Evolutionary conservation across 2,329 filamentous ascomycete species (phyloP).

Genomic region (Phaeosphaeriaceae sp.): DNA sequence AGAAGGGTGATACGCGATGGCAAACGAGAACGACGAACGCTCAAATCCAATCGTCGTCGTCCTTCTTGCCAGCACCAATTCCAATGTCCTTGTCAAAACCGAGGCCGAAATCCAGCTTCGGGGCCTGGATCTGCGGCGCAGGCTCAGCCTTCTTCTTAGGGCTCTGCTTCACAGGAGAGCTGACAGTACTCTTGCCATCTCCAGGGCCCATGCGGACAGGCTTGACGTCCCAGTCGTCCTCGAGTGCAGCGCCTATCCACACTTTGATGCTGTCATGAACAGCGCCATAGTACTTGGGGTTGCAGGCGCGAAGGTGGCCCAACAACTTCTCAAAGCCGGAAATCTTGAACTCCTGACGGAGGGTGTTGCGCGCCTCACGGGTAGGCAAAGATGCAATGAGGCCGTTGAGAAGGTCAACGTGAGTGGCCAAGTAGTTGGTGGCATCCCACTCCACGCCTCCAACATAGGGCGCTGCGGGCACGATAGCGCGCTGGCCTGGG

Average conservation of each 20-base stretch:
- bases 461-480: slow-evolving; percentile 93
- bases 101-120: slow-evolving; percentile 46
- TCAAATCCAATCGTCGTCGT: slow-evolving; percentile 46
- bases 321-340: slow-evolving; percentile 93
- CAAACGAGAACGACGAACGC: neutral
- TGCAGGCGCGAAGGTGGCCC: slow-evolving; percentile 85
- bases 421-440: slow-evolving; percentile 92
- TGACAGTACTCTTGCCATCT: slow-evolving; percentile 42
- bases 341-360: slow-evolving; percentile 79
- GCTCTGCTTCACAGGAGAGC: slow-evolving; percentile 46
- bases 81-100: slow-evolving; percentile 41
- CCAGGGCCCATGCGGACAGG: slow-evolving; percentile 76
- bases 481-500: slow-evolving; percentile 83
- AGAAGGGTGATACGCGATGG: neutral
- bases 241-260: slow-evolving; percentile 86
- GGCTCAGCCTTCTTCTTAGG: slow-evolving; percentile 50
- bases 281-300: slow-evolving; percentile 95
- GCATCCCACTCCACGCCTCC: slow-evolving; percentile 99
- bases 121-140: slow-evolving; percentile 47
- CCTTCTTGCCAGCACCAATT: slow-evolving; percentile 21
- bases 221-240: slow-evolving; percentile 86
- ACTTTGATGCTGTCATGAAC: slow-evolving; percentile 88
- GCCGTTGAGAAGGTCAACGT: slow-evolving; percentile 91
- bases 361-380: slow-evolving; percentile 71
- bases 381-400: slow-evolving; percentile 82